Evolutionary conservation across 2,329 filamentous ascomycete genomes (phyloP).

Genomic region (Aureobasidium sp.): DNA sequence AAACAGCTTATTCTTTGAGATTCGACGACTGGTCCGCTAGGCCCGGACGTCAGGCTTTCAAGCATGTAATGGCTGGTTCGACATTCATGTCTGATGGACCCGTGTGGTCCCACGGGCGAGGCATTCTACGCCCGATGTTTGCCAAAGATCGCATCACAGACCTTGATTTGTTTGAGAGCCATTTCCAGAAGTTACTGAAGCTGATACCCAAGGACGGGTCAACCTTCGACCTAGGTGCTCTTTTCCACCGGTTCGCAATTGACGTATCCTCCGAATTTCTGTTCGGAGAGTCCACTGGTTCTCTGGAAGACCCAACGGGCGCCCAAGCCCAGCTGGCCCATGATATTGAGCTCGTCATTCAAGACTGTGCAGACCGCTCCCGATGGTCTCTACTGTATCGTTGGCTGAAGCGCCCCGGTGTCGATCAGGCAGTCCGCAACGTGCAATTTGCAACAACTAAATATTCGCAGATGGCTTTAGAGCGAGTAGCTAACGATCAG

Average conservation of each 20-base stretch:
- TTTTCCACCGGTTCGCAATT: slow-evolving; percentile 58
- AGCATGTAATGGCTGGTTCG: slow-evolving; percentile 35
- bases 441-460: slow-evolving; percentile 13
- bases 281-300: slow-evolving; percentile 44
- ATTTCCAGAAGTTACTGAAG: slow-evolving; percentile 52
- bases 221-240: slow-evolving; percentile 52
- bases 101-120: slow-evolving; percentile 31
- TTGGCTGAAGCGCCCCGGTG: slow-evolving; percentile 14
- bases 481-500: background rate
- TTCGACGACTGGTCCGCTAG: slow-evolving; percentile 43
- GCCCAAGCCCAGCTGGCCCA: slow-evolving; percentile 17
- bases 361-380: slow-evolving; percentile 15
- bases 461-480: slow-evolving; percentile 19
- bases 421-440: slow-evolving; percentile 12
- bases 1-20: slow-evolving; percentile 38
- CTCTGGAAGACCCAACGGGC: slow-evolving; percentile 17
- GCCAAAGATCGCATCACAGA: slow-evolving; percentile 47
- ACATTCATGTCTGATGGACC: slow-evolving; percentile 42
- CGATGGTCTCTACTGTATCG: slow-evolving; percentile 13
- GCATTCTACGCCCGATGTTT: slow-evolving; percentile 50
- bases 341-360: slow-evolving; percentile 18
- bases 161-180: slow-evolving; percentile 52
- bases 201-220: slow-evolving; percentile 50
- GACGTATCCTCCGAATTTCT: slow-evolving; percentile 61
- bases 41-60: slow-evolving; percentile 25